Base-by-base conservation (phyloP, 2,329 filamentous ascomycete genomes). In the Dothideomycetes sp. region DNA sequence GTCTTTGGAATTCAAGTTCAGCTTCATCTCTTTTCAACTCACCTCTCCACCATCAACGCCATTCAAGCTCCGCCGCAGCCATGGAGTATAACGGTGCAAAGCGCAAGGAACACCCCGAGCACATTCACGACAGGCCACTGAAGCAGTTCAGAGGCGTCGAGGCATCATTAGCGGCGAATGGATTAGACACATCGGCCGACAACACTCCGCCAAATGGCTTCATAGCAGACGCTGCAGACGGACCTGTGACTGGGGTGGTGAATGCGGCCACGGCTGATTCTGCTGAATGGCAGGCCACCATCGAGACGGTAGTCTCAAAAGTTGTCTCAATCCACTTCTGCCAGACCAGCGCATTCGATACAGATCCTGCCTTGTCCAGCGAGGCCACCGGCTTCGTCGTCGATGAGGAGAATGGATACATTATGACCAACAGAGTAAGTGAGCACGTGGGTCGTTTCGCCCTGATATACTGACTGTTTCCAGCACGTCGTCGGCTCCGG, bases 321-420 rank as follows among this genome's bases (percentile, higher is more conserved):
- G 91, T 96, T 14, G 91, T 98, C 36, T 94, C 89, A n/a, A 96
- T 98, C 54, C 84, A 94, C 50, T 98, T 98, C 67, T 96, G 89
- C 60, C 87, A 95, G 70, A 95, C 91, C 0, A 94, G 85, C 60
- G 88, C 89, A 17, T 98, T 98, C 60, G 91, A 98, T 60, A 96
- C 91, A n/a, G 91, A 98, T 52, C 70, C 85, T 19, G 91, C 91
- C 5, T 73, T 94, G 60, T 86, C 86, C 14, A 95, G 87, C 54
- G 91, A 98, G 66, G 91, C 91, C 3, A 98, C 91, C 1, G 91
- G 91, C 5, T 98, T 98, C 57, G 88, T 98, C 12, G 91, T 98
- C 17, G 91, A 98, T 65, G 85, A 91, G 4, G 81, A 94, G 64
- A 79, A 77, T 59, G 91, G 91, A 59, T 82, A 67, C 52, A 81